A percentile compares a stretch with the other conserved stretches of the same genome.
These are phyloP conservation scores for Gaultheria prostrata DNA, from an alignment of 148 eudicot species.

Conservation along the genomic window DNA sequence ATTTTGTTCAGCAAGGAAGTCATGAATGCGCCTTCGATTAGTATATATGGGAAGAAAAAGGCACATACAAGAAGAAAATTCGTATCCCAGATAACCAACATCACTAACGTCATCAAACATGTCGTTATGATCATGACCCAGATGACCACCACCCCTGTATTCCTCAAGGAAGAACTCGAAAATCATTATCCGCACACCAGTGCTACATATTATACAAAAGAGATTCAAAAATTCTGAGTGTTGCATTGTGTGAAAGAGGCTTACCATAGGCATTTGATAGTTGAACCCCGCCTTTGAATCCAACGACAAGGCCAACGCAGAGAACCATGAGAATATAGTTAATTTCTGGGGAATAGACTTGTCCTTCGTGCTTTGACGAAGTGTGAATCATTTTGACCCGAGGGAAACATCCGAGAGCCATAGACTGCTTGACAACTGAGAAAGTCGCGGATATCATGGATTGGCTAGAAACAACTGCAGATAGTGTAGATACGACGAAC, in stretches of 20 bases:
- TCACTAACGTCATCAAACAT: slow-evolving; percentile 29
- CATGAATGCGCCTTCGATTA: slow-evolving; percentile 28
- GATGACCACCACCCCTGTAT: slow-evolving; percentile 34
- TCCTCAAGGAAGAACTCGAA: neutral
- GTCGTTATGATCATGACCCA: slow-evolving; percentile 46
- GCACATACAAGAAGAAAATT: slow-evolving; percentile 22
- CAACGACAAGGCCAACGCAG: slow-evolving; percentile 5
- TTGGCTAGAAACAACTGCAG: slow-evolving; percentile 24
- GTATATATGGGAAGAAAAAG: slow-evolving; percentile 22
- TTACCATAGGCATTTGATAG: slow-evolving; percentile 28
- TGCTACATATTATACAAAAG: neutral
- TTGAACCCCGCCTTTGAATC: slow-evolving; percentile 14
- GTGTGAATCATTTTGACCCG: slow-evolving; percentile 27
- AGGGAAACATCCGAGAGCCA: slow-evolving; percentile 26
- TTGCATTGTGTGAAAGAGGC: neutral
- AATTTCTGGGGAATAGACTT: slow-evolving; percentile 22
- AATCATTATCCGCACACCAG: neutral
- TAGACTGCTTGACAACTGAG: slow-evolving; percentile 20
- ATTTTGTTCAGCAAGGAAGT: slow-evolving; percentile 32
- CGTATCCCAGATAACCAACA: slow-evolving; percentile 39
- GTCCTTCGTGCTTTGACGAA: slow-evolving; percentile 26
- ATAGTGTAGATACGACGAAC: slow-evolving; percentile 7
- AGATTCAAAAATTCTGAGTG: neutral
- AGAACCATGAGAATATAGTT: slow-evolving; percentile 23
- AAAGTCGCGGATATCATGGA: slow-evolving; percentile 25